Base-by-base conservation (phyloP, 2,329 filamentous ascomycete species). In the Clonostachys rosea region DNA sequence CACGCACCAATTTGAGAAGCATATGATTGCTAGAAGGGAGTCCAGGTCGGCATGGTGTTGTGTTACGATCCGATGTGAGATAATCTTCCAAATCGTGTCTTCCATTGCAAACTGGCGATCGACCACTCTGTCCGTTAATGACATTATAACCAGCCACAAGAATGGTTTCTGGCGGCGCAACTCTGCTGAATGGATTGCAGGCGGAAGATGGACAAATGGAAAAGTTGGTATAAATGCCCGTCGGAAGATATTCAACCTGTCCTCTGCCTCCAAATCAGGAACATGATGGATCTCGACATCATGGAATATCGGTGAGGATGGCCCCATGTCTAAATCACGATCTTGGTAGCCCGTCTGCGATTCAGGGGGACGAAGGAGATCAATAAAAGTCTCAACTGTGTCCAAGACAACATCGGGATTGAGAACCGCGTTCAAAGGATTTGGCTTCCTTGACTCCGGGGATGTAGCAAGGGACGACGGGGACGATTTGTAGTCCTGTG, bases 81-180 rank as follows among this genome's bases (percentile, higher is more conserved):
- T 46, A 2, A 60, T 56, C 8, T 55, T 47, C 47, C 59, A 57
- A 18, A 64, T 50, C 0, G 51, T 52, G 2, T 49, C 49, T 5
- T 55, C 54, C 37, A 62, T 49, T 18, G 47, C 52, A 17, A 56
- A 51, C 35, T 57, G 61, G 49, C 61, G 56, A 41, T 49, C 43
- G 1, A 50, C 47, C 0, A 47, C 48, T 12, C 52, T 59, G 3
- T 56, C 52, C 1, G 52, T 49, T 6, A 69, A 52, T 1, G 61
- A 57, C 60, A 68, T 67, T 13, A 69, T 61, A 12, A 62, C 62
- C 16, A 66, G 48, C 66, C 67, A 71, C 9, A 68, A 49, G 30
- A 69, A 69, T 1, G 68, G 68, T 41, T 59, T 56, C 13, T 65
- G 52, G 7, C 50, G 45, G 13, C 59, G 61, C 3, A 71, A 47